Evolutionary conservation across 2,329 filamentous ascomycete species (phyloP).

Genomic region (Epichloe gansuensis): DNA sequence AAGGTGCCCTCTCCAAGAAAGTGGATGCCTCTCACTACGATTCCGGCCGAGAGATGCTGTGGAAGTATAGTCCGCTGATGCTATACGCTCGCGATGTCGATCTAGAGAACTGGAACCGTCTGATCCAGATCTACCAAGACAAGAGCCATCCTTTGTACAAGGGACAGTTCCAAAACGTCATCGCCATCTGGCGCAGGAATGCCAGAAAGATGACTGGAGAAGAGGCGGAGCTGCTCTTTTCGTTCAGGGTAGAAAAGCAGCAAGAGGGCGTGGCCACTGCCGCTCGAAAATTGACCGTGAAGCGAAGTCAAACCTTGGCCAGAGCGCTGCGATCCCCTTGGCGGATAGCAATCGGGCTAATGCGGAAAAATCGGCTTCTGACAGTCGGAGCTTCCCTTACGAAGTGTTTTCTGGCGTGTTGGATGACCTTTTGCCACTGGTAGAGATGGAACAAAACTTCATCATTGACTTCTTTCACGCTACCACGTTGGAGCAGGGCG

Average conservation of each 20-base stretch:
- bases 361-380: slow-evolving; percentile 43
- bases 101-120: slow-evolving; percentile 63
- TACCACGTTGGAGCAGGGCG: slow-evolving; percentile 66
- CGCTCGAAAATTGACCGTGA: slow-evolving; percentile 84
- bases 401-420: slow-evolving; percentile 73
- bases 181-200: slow-evolving; percentile 67
- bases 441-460: slow-evolving; percentile 94
- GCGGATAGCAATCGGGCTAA: slow-evolving; percentile 41
- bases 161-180: slow-evolving; percentile 67
- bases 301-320: slow-evolving; percentile 79
- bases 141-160: slow-evolving; percentile 68
- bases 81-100: slow-evolving; percentile 84
- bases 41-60: slow-evolving; percentile 59
- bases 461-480: slow-evolving; percentile 95
- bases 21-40: slow-evolving; percentile 62
- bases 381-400: slow-evolving; percentile 59
- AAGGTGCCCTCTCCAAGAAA: slow-evolving; percentile 49
- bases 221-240: slow-evolving; percentile 79
- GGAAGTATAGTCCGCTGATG: slow-evolving; percentile 79
- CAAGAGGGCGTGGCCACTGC: slow-evolving; percentile 64
- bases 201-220: slow-evolving; percentile 64
- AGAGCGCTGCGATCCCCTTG: slow-evolving; percentile 56
- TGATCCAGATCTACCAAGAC: slow-evolving; percentile 71
- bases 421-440: slow-evolving; percentile 69
- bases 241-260: slow-evolving; percentile 71